phyloP scores from a whole-genome alignment of 225 moss, liverwort and hornwort genomes.

The Thuidium tamariscinum region DNA sequence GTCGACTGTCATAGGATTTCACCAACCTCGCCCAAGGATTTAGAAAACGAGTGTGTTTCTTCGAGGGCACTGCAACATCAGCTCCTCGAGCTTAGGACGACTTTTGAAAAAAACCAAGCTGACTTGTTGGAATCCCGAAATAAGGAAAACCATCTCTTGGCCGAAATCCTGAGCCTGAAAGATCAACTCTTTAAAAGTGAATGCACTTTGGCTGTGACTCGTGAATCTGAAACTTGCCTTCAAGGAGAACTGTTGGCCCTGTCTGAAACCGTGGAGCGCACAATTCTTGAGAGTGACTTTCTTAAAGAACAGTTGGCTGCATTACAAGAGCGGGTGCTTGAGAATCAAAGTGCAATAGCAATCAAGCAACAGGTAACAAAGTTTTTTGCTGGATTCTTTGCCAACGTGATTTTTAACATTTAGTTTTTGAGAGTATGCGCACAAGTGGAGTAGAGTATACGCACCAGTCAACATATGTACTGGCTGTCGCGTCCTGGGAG shows the following conservation, averaged over 20 bases:
- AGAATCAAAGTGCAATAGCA: neutral
- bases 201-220: neutral
- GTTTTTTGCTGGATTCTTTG: neutral
- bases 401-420: no score
- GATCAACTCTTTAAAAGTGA: neutral
- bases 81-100: neutral
- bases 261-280: neutral
- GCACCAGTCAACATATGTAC: neutral
- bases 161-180: neutral
- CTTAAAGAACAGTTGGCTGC: conserved; percentile 5
- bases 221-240: neutral
- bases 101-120: neutral
- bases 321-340: neutral
- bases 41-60: neutral
- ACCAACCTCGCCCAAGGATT: neutral
- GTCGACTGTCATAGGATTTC: neutral
- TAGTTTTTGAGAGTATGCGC: neutral
- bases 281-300: neutral
- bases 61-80: neutral
- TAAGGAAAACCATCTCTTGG: neutral
- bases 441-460: no score
- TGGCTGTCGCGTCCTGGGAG: no score
- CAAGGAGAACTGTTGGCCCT: neutral
- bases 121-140: neutral
- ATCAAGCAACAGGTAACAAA: conserved; percentile 1